These are phyloP conservation scores for Zanthoxylum bungeanum DNA, from an alignment of 345 rosid genomes.

Conservation along the genomic window DNA sequence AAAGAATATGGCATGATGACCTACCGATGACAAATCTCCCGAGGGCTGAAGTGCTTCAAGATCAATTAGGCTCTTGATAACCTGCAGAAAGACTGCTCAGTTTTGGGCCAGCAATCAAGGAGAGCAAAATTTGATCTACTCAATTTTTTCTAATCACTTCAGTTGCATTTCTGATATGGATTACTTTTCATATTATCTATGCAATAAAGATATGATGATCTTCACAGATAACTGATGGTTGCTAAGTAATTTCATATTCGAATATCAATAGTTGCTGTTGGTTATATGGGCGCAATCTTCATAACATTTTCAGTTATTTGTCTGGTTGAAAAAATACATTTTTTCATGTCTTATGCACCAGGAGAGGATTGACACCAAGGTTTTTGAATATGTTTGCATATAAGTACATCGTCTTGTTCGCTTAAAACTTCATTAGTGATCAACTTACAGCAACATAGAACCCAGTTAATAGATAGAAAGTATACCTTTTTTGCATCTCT, in stretches of 20 bases:
- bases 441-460: conserved; percentile 2
- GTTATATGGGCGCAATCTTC: neutral
- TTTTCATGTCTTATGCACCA: neutral
- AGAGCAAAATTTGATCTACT: neutral
- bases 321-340: neutral
- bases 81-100: conserved; percentile 49
- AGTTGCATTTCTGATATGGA: neutral
- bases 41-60: conserved; percentile 95
- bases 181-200: neutral
- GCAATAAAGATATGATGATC: neutral
- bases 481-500: conserved; percentile 88
- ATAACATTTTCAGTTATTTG: neutral
- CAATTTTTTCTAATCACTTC: neutral
- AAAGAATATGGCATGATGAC: conserved; percentile 3
- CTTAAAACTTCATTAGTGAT: neutral
- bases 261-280: neutral
- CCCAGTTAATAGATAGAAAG: conserved; percentile 14
- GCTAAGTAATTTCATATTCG: neutral
- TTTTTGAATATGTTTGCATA: neutral
- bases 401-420: neutral
- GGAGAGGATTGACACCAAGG: neutral
- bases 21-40: conserved; percentile 89
- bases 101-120: neutral
- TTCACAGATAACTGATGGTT: neutral
- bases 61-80: conserved; percentile 75